Evolutionary conservation across 345 rosid genomes (phyloP).

Genomic region (Corymbia maculata): DNA sequence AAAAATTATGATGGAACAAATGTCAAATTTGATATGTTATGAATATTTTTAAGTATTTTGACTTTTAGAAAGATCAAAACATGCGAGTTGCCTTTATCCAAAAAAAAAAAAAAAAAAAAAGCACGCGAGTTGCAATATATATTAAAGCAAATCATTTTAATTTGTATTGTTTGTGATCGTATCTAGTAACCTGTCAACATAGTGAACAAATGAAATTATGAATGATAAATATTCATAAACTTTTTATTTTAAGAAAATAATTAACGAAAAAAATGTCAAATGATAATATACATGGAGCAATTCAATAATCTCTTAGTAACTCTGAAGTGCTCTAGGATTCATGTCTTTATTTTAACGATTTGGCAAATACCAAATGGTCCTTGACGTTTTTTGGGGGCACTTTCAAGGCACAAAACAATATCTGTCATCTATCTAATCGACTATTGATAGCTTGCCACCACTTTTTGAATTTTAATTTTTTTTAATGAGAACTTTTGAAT

Average conservation of each 20-base stretch:
- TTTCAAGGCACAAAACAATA: background rate
- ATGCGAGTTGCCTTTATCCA: background rate
- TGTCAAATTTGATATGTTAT: background rate
- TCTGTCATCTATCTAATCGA: background rate
- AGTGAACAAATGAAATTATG: background rate
- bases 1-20: background rate
- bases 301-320: too few relatives aligned
- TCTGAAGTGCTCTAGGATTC: background rate
- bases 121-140: too few relatives aligned
- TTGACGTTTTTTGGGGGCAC: background rate
- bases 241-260: background rate
- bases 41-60: background rate
- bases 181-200: background rate
- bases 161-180: background rate
- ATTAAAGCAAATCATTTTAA: background rate
- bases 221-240: background rate
- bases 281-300: too few relatives aligned
- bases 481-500: background rate
- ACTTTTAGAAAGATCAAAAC: background rate
- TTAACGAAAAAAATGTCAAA: background rate
- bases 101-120: background rate
- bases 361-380: background rate
- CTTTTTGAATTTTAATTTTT: background rate
- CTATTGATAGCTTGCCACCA: fast-evolving
- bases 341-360: background rate